Evolutionary conservation across 78 protist genomes (phyloP).

Genomic region (Isochrysis galbana): DNA sequence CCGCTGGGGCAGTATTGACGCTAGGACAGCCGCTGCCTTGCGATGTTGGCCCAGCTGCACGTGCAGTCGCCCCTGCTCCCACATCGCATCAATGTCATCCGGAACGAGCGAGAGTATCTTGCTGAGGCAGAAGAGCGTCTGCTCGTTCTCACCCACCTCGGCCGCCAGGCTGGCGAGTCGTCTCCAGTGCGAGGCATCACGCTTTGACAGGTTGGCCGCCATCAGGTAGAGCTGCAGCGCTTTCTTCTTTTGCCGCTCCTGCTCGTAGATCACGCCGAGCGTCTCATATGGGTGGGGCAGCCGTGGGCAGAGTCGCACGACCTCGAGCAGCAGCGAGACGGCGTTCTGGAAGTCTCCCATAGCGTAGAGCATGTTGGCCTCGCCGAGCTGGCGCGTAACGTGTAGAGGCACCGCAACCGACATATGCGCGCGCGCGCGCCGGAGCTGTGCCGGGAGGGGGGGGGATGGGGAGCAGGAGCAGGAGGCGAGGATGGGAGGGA

Average conservation of each 20-base stretch:
- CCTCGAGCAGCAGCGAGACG: neutral
- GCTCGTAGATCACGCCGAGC: slow-evolving; percentile 26
- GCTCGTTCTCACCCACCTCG: neutral
- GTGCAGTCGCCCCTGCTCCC: neutral
- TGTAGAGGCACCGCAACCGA: neutral
- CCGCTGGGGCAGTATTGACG: neutral
- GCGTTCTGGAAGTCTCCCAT: neutral
- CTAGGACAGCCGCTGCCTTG: neutral
- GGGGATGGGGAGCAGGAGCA: no score
- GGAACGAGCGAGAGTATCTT: neutral
- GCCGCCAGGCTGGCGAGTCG: neutral
- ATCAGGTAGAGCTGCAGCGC: neutral
- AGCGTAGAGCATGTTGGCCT: neutral
- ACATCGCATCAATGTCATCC: neutral
- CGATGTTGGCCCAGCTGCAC: neutral
- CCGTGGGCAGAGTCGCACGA: neutral
- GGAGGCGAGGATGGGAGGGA: no score
- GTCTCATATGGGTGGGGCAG: neutral
- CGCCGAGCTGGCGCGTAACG: neutral
- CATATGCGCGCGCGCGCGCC: neutral
- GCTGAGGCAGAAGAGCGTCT: neutral
- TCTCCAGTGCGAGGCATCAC: neutral
- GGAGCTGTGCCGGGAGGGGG: no score
- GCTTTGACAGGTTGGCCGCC: neutral
- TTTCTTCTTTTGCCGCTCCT: neutral